Percentiles rank a stretch among this genome's conserved stretches.
Evolutionary conservation across 352 stramenopile genomes (phyloP).

Genomic region (Globisporangium parvum): DNA sequence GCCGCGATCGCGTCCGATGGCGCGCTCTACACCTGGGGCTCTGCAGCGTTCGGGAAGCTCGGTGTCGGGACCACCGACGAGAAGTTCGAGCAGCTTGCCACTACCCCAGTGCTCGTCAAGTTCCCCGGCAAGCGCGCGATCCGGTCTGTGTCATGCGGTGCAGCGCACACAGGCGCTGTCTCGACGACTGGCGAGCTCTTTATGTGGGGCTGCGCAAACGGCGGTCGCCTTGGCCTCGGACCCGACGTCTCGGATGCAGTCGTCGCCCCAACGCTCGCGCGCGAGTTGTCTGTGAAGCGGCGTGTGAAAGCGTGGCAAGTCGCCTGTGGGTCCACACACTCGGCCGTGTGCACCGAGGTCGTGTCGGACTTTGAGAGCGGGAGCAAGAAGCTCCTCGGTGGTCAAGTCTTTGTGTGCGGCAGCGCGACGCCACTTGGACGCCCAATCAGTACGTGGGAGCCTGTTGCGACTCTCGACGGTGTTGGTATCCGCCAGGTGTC

Average conservation of each 20-base stretch:
- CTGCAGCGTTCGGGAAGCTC: slow-evolving; percentile 72
- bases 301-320: slow-evolving; percentile 77
- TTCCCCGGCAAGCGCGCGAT: slow-evolving; percentile 58
- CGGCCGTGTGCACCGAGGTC: slow-evolving; percentile 72
- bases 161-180: slow-evolving; percentile 73
- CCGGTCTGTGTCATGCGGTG: slow-evolving; percentile 84
- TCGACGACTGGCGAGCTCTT: slow-evolving; percentile 67
- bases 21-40: slow-evolving; percentile 88
- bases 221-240: slow-evolving; percentile 88
- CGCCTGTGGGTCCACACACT: slow-evolving; percentile 71
- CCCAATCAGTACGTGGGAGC: slow-evolving; percentile 70
- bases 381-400: slow-evolving; percentile 65
- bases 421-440: slow-evolving; percentile 74
- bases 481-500: slow-evolving; percentile 64
- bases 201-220: slow-evolving; percentile 90
- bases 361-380: slow-evolving; percentile 44
- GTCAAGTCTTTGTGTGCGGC: slow-evolving; percentile 86
- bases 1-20: slow-evolving; percentile 74
- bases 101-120: slow-evolving; percentile 60
- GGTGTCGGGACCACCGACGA: slow-evolving; percentile 80
- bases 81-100: slow-evolving; percentile 76
- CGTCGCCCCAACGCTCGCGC: slow-evolving; percentile 78
- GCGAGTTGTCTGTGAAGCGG: slow-evolving; percentile 38
- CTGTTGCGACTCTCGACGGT: slow-evolving; percentile 42
- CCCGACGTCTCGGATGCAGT: slow-evolving; percentile 49